These are phyloP conservation scores for Endoconidiophora laricicola DNA, from an alignment of 2,329 filamentous ascomycete species.

Conservation along the genomic window DNA sequence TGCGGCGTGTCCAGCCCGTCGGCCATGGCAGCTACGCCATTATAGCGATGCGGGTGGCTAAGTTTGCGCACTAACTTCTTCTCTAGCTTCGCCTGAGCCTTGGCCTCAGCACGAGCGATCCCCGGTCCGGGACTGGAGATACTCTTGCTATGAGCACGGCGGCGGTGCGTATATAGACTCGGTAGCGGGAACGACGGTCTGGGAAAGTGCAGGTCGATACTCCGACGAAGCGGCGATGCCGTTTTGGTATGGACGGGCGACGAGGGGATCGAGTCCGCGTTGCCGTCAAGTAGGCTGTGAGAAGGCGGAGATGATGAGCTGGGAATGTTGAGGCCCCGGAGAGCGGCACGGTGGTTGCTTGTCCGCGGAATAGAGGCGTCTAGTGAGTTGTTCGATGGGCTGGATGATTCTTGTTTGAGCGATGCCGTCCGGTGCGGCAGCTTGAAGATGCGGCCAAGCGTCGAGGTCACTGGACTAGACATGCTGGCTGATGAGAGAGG, in stretches of 20 bases:
- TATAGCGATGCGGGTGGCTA: too few species aligned
- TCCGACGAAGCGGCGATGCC: not conserved
- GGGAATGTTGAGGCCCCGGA: not conserved
- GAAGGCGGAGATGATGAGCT: too few species aligned
- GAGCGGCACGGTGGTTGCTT: slow-evolving; percentile 1
- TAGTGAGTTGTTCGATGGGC: not conserved
- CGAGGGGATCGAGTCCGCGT: too few species aligned
- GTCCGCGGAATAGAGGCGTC: slow-evolving; percentile 4
- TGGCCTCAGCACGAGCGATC: too few species aligned
- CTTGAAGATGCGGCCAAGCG: slow-evolving; percentile 5
- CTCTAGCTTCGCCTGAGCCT: too few species aligned
- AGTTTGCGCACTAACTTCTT: too few species aligned
- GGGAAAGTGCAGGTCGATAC: slow-evolving; percentile 9
- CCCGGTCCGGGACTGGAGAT: too few species aligned
- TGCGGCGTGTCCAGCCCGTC: too few species aligned
- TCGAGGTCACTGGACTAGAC: not conserved
- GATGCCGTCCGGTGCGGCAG: not conserved
- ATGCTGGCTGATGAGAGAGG: not conserved
- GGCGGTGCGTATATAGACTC: not conserved
- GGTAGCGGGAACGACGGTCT: not conserved
- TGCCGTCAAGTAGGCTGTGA: too few species aligned
- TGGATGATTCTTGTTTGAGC: not conserved
- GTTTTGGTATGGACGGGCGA: not conserved
- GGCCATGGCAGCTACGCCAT: too few species aligned
- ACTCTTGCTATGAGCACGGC: not conserved